Base-by-base conservation (phyloP, 345 rosid genomes). In the Gossypium ekmanianum region DNA sequence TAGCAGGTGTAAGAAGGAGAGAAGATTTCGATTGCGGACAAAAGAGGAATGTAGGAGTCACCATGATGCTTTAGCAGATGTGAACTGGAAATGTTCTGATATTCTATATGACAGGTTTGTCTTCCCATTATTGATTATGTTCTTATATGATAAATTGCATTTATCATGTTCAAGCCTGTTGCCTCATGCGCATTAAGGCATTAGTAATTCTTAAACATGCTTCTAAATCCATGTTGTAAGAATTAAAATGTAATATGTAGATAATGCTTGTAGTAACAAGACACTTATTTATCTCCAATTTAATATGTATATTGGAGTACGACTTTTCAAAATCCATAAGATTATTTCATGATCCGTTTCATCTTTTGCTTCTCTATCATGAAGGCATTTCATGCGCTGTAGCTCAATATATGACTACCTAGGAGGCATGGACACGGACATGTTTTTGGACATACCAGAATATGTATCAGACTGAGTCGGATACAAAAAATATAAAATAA, bases 31-130 rank as follows among this genome's bases (percentile, higher is more conserved):
- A 29, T 63, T 91, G 79, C 81, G 93, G 51, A 86, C 89, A 61
- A 90, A 85, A 80, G 97, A 84, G 76, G 97, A 93, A 78, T 95
- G 99, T 74, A 85, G 90, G 8, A 52, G 85, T 74, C 88, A 93
- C 83, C 99, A 95, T 84, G 94, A 91, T 84, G 97, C 98, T 75
- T 75, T 85, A 81, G 89, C 86, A 41, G 89, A 87, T 74, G 83
- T 78, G 27, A 88, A 88, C 68, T 95, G 97, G 99, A 85, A 89
- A 75, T 93, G 98, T 78, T 81, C 91, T 62, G 90, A 93, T 80
- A 82, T 82, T 55, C 89, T 90, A 17, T 87, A 86, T 79, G 90
- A 93, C 81, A 90, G 87, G 98, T 96, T 87, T 43, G 89, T 80
- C 41, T 62, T 11, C 39, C 22, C 22, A 27, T 20, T 27, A 13